Base-by-base conservation (phyloP, 106 monocot genomes). In the Dendrobium catenatum region DNA sequence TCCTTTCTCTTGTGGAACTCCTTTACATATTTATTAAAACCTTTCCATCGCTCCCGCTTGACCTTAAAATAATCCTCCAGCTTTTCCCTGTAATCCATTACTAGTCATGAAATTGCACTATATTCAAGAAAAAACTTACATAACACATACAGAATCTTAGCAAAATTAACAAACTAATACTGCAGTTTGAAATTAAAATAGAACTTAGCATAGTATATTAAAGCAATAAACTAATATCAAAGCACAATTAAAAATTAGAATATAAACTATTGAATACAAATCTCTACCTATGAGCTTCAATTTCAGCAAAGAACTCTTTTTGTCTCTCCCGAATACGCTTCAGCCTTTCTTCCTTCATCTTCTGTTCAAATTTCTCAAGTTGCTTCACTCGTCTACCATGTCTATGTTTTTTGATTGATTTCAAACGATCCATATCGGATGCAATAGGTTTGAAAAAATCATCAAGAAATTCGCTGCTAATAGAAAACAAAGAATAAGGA, bases 341-440 rank as follows among this genome's bases (percentile, higher is more conserved):
- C 77, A 88, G 90, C 81, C 99, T 99, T 80, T 99, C 99, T 87
- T 99, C 99, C 80, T 93, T 95, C 99, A 99, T 95, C 85, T 99
- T 99, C 67, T 91, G 95, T 79, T 95, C 99, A 87, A 89, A 88
- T 84, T 88, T 99, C 76, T 99, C 99, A 80, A 93, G 88, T 64
- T 99, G 99, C 82, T 99, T 99, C 17, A 81, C 87, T 75, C 94
- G 85, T 70, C 99, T 89, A 80, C 99, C 99, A 91, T 99, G 99
- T 79, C 85, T 86, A 86, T 89, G 84, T 85, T 99, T 99, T 85
- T 99, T 99, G 9, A 88, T 80, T 79, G 90, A 87, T 89, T 93
- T 99, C 82, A 99, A 42, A 13, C 91, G 88, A 15, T 90, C 91
- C 87, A 95, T 90, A 26, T 99, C 93, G 85, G 91, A 79, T 27